A percentile compares a stretch with the other conserved stretches of the same genome.
Evolutionary conservation across 1,284 basidiomycete genomes (phyloP).

Genomic region (Ustilago shanxiensis): DNA sequence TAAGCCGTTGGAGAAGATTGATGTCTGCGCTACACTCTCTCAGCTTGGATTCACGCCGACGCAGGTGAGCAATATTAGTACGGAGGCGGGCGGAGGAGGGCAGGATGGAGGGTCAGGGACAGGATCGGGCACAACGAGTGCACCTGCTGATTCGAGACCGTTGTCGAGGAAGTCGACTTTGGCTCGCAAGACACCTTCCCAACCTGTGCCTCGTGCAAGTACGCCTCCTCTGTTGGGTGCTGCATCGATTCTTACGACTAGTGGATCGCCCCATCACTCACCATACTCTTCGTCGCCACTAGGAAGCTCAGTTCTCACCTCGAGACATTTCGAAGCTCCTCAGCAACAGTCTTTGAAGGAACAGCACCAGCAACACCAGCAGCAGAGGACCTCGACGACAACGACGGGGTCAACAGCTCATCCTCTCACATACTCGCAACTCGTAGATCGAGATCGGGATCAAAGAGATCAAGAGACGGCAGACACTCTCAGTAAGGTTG

Average conservation of each 20-base stretch:
- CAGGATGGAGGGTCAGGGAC: conserved; percentile 13
- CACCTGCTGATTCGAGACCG: conserved; percentile 31
- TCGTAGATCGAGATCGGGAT: conserved; percentile 20
- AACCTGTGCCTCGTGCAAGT: conserved; percentile 23
- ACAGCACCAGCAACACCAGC: conserved; percentile 3
- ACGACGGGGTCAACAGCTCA: conserved; percentile 9
- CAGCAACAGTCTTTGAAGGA: conserved; percentile 11
- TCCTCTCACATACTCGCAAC: conserved; percentile 18
- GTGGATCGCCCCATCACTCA: conserved; percentile 38
- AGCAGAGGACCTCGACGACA: conserved; percentile 1
- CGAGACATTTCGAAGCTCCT: conserved; percentile 35
- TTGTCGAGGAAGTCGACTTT: conserved; percentile 48
- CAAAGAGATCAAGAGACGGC: conserved; percentile 38
- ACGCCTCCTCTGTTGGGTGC: conserved; percentile 21
- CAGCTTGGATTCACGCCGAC: conserved; percentile 55
- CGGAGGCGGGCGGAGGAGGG: conserved; percentile 1
- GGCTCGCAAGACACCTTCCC: conserved; percentile 30
- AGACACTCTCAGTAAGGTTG: conserved; percentile 44
- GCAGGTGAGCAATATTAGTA: conserved; percentile 18
- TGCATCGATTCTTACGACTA: not conserved
- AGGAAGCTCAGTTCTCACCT: conserved; percentile 38
- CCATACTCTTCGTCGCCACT: conserved; percentile 48
- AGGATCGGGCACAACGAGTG: conserved; percentile 33
- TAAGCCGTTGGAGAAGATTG: conserved; percentile 61
- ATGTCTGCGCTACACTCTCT: conserved; percentile 54